Evolutionary conservation across 2,329 filamentous ascomycete species (phyloP).

Genomic region (Aureobasidium sp.): DNA sequence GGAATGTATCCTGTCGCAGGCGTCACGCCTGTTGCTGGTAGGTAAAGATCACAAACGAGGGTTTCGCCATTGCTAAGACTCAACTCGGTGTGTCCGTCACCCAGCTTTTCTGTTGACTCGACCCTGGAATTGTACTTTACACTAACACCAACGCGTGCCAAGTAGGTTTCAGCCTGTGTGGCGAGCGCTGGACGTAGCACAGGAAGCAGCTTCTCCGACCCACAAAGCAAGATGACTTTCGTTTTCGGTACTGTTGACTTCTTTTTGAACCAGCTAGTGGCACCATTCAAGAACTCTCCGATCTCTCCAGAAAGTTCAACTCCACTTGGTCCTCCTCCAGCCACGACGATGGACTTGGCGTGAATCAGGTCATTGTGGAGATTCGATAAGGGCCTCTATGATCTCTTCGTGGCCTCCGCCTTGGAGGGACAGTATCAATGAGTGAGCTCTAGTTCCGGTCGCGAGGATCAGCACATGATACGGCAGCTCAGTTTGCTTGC

Average conservation of each 20-base stretch:
- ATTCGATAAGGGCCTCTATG: slow-evolving; percentile 25
- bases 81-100: slow-evolving; percentile 34
- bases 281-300: slow-evolving; percentile 27
- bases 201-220: slow-evolving; percentile 32
- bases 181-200: slow-evolving; percentile 32
- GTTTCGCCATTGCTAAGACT: slow-evolving; percentile 38
- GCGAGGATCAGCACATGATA: slow-evolving; percentile 51
- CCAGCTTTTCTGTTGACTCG: slow-evolving; percentile 20
- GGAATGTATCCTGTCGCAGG: slow-evolving; percentile 48
- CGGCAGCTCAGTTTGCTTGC: slow-evolving; percentile 18
- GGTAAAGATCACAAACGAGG: slow-evolving; percentile 43
- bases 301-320: slow-evolving; percentile 33
- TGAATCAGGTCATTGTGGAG: slow-evolving; percentile 26
- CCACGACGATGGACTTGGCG: slow-evolving; percentile 27
- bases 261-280: slow-evolving; percentile 30
- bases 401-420: slow-evolving; percentile 26
- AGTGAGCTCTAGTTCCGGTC: slow-evolving; percentile 42
- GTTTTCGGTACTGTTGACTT: slow-evolving; percentile 29
- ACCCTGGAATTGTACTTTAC: slow-evolving; percentile 23
- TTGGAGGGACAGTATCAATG: slow-evolving; percentile 36
- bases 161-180: slow-evolving; percentile 36
- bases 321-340: slow-evolving; percentile 29
- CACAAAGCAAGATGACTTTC: slow-evolving; percentile 38
- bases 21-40: slow-evolving; percentile 42
- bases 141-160: slow-evolving; percentile 39